A percentile compares a stretch with the other conserved stretches of the same genome.
Conservation (phyloP, 2,329 filamentous ascomycete genomes). For the Penicillium freii region DNA sequence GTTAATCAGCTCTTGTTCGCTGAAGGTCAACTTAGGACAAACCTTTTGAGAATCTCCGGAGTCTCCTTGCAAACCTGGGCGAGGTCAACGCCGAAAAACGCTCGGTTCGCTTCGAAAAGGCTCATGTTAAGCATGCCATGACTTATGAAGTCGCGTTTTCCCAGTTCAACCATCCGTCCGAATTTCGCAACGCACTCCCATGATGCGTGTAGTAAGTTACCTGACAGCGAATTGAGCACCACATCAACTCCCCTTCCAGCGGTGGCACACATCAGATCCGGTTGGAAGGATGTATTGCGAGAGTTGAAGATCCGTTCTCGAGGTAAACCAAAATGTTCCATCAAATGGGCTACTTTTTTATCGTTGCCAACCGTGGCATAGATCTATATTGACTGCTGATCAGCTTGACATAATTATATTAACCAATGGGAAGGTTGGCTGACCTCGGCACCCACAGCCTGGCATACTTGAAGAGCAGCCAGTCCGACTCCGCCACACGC, state of each 20-base stretch:
- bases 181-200: conserved; percentile 30
- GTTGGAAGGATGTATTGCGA: conserved; percentile 14
- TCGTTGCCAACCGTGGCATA: conserved; percentile 19
- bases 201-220: conserved; percentile 23
- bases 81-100: conserved; percentile 16
- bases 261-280: conserved; percentile 10
- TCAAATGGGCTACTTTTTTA: conserved; percentile 20
- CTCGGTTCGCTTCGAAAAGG: conserved; percentile 12
- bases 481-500: conserved; percentile 25
- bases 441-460: conserved; percentile 18
- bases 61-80: conserved; percentile 2
- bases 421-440: not conserved
- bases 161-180: conserved; percentile 26
- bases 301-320: conserved; percentile 22
- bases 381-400: conserved; percentile 1
- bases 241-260: conserved; percentile 22
- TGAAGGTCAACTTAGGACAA: not conserved
- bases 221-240: conserved; percentile 25
- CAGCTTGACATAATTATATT: not conserved
- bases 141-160: conserved; percentile 23
- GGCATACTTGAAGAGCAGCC: conserved; percentile 23
- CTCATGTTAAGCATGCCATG: conserved; percentile 15
- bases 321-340: conserved; percentile 15
- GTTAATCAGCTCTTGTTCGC: not conserved
- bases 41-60: conserved; percentile 1